Conservation (phyloP, 2,329 filamentous ascomycete genomes). For the Botrytis galanthina region DNA sequence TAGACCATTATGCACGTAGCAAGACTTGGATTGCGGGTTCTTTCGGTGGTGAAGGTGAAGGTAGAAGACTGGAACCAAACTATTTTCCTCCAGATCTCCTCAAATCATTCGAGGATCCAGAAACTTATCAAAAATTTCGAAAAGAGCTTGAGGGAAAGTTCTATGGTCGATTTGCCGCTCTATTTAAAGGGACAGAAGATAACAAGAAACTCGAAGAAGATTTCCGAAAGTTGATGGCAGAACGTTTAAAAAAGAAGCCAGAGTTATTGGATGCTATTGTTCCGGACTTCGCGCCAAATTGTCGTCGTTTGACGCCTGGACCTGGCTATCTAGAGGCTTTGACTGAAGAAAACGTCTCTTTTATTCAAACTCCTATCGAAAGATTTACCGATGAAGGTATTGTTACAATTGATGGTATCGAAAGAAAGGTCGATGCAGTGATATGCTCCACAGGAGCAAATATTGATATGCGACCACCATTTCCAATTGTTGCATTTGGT, state of each 20-base stretch:
- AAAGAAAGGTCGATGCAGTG: constrained; percentile 59
- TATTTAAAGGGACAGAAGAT: constrained; percentile 49
- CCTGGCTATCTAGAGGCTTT: constrained; percentile 66
- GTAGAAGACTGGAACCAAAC: constrained; percentile 47
- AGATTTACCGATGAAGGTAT: constrained; percentile 60
- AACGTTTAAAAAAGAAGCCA: constrained; percentile 44
- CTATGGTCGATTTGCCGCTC: constrained; percentile 55
- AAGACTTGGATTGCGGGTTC: constrained; percentile 59
- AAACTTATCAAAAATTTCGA: constrained; percentile 58
- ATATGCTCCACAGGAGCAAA: constrained; percentile 70
- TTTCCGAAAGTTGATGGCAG: constrained; percentile 43
- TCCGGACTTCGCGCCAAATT: constrained; percentile 46
- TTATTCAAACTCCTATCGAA: constrained; percentile 55
- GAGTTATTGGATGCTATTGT: constrained; percentile 37
- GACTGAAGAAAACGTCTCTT: constrained; percentile 59
- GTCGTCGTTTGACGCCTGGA: constrained; percentile 44
- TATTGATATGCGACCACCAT: constrained; percentile 56
- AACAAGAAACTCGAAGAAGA: constrained; percentile 38
- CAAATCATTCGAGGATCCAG: constrained; percentile 54
- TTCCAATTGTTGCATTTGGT: constrained; percentile 56
- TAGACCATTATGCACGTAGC: constrained; percentile 42
- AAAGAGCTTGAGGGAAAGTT: constrained; percentile 59
- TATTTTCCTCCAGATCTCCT: constrained; percentile 52
- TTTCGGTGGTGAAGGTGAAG: constrained; percentile 42
- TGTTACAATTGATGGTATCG: constrained; percentile 55